These are phyloP conservation scores for Angophora floribunda DNA, from an alignment of 345 rosid species.

Conservation along the genomic window DNA sequence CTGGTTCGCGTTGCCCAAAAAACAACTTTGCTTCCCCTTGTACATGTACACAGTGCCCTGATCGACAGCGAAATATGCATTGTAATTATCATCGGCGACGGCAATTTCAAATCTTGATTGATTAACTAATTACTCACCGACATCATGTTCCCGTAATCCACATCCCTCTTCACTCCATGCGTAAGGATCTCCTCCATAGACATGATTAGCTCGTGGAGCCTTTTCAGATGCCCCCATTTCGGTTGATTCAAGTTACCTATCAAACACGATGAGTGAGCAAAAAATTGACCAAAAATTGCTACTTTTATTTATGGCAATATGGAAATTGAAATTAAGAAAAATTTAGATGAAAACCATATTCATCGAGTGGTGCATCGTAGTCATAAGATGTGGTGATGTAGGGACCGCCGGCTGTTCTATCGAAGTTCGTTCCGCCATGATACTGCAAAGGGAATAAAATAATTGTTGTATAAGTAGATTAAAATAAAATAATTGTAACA, in stretches of 20 bases:
- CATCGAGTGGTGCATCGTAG: background rate
- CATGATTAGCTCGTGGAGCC: conserved; percentile 43
- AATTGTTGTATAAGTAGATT: fast-evolving
- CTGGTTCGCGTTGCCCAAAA: conserved; percentile 3
- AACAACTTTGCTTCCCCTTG: conserved; percentile 17
- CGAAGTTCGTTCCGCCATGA: conserved; percentile 3
- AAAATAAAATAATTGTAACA: background rate
- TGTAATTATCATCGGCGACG: background rate
- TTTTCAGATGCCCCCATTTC: conserved; percentile 68
- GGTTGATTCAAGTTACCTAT: conserved; percentile 27
- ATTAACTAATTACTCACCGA: background rate
- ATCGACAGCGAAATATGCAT: background rate
- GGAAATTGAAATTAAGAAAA: background rate
- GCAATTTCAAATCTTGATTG: background rate
- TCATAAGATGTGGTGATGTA: background rate
- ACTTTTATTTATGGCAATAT: background rate
- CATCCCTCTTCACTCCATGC: conserved; percentile 16
- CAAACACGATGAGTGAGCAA: background rate
- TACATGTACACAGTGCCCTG: conserved; percentile 15
- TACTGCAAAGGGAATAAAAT: background rate
- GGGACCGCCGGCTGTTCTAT: conserved; percentile 2
- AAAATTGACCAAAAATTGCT: background rate
- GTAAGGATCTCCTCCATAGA: conserved; percentile 49
- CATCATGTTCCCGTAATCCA: background rate
- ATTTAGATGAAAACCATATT: background rate